Percentiles rank a stretch among this genome's conserved stretches.
phyloP scores from a whole-genome alignment of 148 eudicot species.

The Camellia sinensis region DNA sequence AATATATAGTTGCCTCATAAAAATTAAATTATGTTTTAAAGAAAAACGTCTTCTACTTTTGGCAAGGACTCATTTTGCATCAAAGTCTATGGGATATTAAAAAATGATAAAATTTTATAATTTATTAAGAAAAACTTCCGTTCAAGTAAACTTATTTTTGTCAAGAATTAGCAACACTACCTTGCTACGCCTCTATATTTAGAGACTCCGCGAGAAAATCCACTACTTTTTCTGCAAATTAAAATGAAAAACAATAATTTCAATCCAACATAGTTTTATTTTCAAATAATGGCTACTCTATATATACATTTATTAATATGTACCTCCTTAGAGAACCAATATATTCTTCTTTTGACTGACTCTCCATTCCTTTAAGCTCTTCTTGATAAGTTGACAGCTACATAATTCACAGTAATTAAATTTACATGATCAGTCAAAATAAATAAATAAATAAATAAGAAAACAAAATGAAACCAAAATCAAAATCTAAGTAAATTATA shows the following conservation, averaged over 20 bases:
- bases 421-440: not conserved
- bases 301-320: not conserved
- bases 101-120: not conserved
- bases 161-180: conserved; percentile 24
- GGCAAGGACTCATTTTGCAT: too few species aligned
- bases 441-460: not conserved
- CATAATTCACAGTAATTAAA: not conserved
- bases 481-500: not conserved
- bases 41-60: too few species aligned
- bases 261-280: not conserved
- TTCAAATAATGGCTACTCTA: not conserved
- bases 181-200: conserved; percentile 97
- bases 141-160: not conserved
- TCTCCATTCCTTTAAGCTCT: conserved; percentile 68
- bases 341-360: conserved; percentile 74
- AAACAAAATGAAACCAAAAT: not conserved
- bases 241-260: not conserved
- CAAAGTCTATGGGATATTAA: too few species aligned
- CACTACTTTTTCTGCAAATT: conserved; percentile 74
- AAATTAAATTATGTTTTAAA: too few species aligned
- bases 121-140: not conserved
- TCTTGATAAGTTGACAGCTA: conserved; percentile 61
- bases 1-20: not conserved
- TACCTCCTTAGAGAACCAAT: conserved; percentile 78
- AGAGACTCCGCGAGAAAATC: conserved; percentile 90